Base-by-base conservation (phyloP, 257 asterid species). In the Solanum clarkiae region DNA sequence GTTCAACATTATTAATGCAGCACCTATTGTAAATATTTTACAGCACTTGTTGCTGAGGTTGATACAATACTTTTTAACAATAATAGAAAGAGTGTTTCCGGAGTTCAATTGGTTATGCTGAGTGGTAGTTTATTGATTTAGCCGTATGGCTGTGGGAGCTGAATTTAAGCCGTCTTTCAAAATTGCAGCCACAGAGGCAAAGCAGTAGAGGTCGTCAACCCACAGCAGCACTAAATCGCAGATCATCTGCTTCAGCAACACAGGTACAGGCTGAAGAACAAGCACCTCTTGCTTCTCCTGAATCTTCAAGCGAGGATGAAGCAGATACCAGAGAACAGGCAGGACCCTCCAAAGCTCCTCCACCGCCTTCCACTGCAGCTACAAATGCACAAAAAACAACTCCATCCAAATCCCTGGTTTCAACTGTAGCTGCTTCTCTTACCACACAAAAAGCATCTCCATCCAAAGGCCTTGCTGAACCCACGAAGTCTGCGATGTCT, bases 391-490 rank as follows among this genome's bases (percentile, higher is more conserved):
- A 82, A 75, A 95, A 90, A 88, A 20, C 90, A 79, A 86, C 91
- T n/a, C 90, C 92, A 45, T 40, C 89, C 42, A 86, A 12, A 60
- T 47, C 92, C 20, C 75, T 87, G 62, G 45, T 85, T 0, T 92
- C 87, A 85, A 88, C 86, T 65, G 68, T 65, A 51, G 89, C 86
- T 86, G 83, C 90, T 84, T 84, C 90, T 70, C 55, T 86, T 59
- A 86, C 87, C n/a, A 93, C 93, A 66, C 93, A 82, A 71, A 96
- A 88, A 88, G 45, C 91, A 82, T 86, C 91, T n/a, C 90, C 92
- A 59, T 32, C 89, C 32, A 86, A 10, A 60, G 40, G 91, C 26
- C 80, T 86, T 57, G 18, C 87, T 0, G 93, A 88, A 86, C 88
- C 86, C 68, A 63, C 44, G 51, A 89, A 86, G 85, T 84, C 90